These are phyloP conservation scores for Chaetomidium leptoderma DNA, from an alignment of 495 filamentous ascomycete species.

Conservation along the genomic window DNA sequence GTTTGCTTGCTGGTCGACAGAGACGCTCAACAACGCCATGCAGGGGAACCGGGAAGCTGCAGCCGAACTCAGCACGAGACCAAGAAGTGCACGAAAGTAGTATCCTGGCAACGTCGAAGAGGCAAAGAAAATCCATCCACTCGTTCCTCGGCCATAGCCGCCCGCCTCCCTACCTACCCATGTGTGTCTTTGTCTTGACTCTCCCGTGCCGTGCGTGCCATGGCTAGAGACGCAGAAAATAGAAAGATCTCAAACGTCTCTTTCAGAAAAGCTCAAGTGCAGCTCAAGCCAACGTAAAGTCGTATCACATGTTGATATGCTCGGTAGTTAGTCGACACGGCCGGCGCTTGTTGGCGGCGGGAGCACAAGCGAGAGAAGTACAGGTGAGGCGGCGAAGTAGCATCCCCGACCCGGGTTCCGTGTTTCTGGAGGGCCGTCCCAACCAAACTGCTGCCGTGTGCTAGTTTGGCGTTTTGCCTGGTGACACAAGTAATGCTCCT, in stretches of 20 bases:
- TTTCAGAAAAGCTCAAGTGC: neutral
- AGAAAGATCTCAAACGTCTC: neutral
- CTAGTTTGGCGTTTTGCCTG: no score
- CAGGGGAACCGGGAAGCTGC: constrained; percentile 3
- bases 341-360: neutral
- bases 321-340: neutral
- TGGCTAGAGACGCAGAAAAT: neutral
- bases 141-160: neutral
- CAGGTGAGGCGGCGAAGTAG: no score
- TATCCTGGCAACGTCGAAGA: neutral
- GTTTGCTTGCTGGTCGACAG: neutral
- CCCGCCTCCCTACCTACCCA: neutral
- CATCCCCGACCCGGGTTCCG: no score
- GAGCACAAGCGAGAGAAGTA: no score
- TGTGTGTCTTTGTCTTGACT: neutral
- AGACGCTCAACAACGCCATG: neutral
- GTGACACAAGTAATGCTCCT: no score
- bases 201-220: neutral
- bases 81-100: neutral
- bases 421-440: no score
- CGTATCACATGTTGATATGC: neutral
- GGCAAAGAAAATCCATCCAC: neutral
- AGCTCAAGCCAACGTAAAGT: neutral
- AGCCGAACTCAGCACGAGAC: neutral
- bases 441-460: no score